Percentiles rank a stretch among this genome's conserved stretches.
Conservation (phyloP, 768 basidiomycete genomes). For the Suillus subaureus region DNA sequence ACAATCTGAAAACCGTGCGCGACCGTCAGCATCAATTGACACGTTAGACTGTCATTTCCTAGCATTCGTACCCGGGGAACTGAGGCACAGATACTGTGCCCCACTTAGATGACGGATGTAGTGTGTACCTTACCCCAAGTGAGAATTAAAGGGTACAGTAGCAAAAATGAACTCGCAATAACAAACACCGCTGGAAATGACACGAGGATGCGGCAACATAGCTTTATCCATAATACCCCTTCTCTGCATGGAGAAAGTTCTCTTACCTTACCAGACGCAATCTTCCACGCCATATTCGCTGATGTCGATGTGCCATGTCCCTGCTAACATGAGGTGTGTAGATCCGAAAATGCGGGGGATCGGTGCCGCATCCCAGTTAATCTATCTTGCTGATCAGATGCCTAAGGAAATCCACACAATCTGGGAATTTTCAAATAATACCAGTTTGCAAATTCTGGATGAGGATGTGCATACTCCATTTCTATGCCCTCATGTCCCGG, state of each 20-base stretch:
- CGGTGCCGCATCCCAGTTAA: neutral
- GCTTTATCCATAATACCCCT: neutral
- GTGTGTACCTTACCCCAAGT: neutral
- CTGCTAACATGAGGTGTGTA: slow-evolving; percentile 22
- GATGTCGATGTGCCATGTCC: slow-evolving; percentile 23
- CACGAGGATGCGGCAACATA: neutral
- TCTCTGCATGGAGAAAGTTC: neutral
- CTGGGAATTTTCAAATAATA: neutral
- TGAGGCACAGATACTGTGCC: neutral
- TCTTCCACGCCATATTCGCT: neutral
- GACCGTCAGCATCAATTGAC: slow-evolving; percentile 1
- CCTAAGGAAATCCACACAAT: neutral
- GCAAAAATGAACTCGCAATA: neutral
- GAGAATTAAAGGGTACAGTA: neutral
- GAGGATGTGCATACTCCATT: too few relatives aligned
- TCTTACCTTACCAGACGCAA: slow-evolving; percentile 19
- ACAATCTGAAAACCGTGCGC: neutral
- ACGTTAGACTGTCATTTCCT: slow-evolving; percentile 6
- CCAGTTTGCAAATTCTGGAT: neutral
- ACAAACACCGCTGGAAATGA: neutral
- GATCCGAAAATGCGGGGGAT: neutral
- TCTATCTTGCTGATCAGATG: neutral
- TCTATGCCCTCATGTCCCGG: neutral
- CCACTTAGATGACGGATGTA: slow-evolving; percentile 4
- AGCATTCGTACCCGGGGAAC: neutral